Percentiles rank a stretch among this genome's conserved stretches.
These are phyloP conservation scores for Solanum pennellii DNA, from an alignment of 257 asterid species.

Conservation along the genomic window DNA sequence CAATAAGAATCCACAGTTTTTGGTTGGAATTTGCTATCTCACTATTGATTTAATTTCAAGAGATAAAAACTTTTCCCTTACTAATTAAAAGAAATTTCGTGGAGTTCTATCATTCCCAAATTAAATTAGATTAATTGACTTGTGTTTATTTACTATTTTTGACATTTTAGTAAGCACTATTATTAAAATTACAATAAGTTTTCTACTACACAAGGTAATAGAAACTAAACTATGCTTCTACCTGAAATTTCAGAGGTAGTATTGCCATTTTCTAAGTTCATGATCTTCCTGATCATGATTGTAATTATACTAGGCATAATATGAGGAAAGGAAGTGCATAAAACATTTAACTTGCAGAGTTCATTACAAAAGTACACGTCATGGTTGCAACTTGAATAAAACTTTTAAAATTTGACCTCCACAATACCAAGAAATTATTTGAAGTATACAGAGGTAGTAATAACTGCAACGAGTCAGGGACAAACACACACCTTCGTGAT, in stretches of 20 bases:
- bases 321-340: neutral
- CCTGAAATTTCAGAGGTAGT: neutral
- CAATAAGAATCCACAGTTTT: neutral
- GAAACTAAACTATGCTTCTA: neutral
- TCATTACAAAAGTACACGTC: neutral
- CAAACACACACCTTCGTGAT: conserved; percentile 52
- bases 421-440: neutral
- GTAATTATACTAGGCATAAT: neutral
- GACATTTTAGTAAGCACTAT: neutral
- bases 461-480: neutral
- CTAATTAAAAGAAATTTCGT: neutral
- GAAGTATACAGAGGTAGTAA: neutral
- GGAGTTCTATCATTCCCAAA: neutral
- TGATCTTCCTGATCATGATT: neutral
- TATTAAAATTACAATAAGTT: neutral
- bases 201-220: neutral
- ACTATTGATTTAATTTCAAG: neutral
- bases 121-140: neutral
- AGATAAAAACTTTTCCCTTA: neutral
- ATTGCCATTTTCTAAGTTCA: neutral
- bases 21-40: neutral
- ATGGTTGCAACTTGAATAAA: neutral
- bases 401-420: neutral
- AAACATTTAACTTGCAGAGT: neutral
- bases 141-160: neutral